Conservation (phyloP, 805 yeast species). For the Ogataea dorogensis region DNA sequence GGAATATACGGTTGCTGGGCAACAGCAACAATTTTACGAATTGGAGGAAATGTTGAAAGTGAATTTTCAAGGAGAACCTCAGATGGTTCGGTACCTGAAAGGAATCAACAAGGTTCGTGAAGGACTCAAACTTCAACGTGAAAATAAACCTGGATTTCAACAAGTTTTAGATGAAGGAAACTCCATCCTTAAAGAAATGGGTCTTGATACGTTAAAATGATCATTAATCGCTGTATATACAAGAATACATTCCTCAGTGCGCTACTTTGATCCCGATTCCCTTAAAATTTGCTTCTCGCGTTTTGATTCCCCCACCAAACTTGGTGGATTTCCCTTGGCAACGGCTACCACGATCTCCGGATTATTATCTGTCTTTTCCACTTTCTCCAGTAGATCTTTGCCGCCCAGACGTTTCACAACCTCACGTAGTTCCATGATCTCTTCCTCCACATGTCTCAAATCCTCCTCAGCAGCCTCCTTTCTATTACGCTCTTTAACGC, state of each 20-base stretch:
- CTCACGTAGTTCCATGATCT: conserved; percentile 55
- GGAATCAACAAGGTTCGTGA: conserved; percentile 26
- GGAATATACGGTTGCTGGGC: conserved; percentile 39
- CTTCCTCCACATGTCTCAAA: conserved; percentile 65
- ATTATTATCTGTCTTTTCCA: conserved; percentile 3
- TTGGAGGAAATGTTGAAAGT: conserved; percentile 38
- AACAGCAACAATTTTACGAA: conserved; percentile 36
- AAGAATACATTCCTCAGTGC: background rate
- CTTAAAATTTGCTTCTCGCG: conserved; percentile 5
- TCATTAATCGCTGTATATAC: conserved; percentile 4
- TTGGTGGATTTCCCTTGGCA: conserved; percentile 10
- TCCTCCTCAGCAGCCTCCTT: conserved; percentile 72
- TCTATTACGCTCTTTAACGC: conserved; percentile 59
- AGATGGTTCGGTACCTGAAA: conserved; percentile 38
- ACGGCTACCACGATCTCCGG: conserved; percentile 10
- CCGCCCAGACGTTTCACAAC: conserved; percentile 41
- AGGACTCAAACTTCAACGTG: conserved; percentile 4
- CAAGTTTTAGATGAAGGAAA: conserved; percentile 10
- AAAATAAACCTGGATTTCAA: conserved; percentile 2
- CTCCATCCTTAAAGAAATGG: conserved; percentile 10
- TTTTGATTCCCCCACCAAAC: conserved; percentile 7
- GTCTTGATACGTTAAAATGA: conserved; percentile 1
- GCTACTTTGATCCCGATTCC: background rate
- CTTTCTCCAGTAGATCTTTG: conserved; percentile 18
- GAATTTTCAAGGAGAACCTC: conserved; percentile 45